Conservation (phyloP, 1,139 yeast genomes). For the Torulaspora globosa region DNA sequence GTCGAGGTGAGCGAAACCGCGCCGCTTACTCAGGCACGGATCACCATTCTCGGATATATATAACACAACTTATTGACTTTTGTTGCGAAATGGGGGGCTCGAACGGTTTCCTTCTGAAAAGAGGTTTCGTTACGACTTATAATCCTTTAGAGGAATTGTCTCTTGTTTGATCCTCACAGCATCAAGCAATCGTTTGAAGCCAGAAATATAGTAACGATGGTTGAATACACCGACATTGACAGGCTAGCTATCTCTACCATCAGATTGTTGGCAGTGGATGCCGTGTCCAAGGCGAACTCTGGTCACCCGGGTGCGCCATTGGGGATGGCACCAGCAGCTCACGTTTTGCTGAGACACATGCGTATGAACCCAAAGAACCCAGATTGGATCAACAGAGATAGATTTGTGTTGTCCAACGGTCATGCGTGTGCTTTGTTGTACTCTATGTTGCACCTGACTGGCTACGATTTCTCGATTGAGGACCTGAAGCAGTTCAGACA, state of each 20-base stretch:
- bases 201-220: constrained; percentile 16
- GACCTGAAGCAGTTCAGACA: constrained; percentile 93
- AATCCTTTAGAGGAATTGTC: neutral
- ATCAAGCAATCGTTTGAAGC: neutral
- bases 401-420: constrained; percentile 94
- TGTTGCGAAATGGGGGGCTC: constrained; percentile 3
- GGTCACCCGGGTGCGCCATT: constrained; percentile 99
- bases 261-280: constrained; percentile 86
- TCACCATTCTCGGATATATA: constrained; percentile 3
- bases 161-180: neutral
- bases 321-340: constrained; percentile 92
- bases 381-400: constrained; percentile 89
- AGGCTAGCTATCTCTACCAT: constrained; percentile 78
- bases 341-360: constrained; percentile 71
- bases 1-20: neutral
- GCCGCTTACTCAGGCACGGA: neutral
- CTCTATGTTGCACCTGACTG: constrained; percentile 79
- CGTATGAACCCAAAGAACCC: constrained; percentile 88
- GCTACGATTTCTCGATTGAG: constrained; percentile 75
- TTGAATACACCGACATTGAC: constrained; percentile 52
- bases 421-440: constrained; percentile 94
- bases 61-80: neutral
- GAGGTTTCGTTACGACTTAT: neutral
- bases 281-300: constrained; percentile 83
- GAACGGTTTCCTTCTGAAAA: constrained; percentile 2